phyloP scores from a whole-genome alignment of 73 alveolate species.

The Tetrahymena thermophila region DNA sequence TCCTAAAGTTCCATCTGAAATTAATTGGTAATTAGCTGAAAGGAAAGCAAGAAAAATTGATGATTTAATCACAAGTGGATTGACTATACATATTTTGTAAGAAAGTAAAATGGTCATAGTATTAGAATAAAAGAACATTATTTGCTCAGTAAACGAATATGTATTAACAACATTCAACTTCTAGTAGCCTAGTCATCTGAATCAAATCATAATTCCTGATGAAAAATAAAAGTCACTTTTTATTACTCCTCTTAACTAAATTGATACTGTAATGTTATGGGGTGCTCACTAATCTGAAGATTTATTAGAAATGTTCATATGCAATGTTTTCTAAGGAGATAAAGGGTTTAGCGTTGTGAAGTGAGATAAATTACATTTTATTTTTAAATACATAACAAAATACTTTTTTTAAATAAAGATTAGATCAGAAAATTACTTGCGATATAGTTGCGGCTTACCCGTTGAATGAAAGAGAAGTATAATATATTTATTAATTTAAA shows the following conservation, averaged over 20 bases:
- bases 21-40: not conserved
- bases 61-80: not conserved
- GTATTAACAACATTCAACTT: not conserved
- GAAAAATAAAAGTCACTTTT: not conserved
- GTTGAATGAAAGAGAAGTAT: not conserved
- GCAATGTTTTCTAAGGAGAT: not conserved
- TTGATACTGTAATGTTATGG: not conserved
- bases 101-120: not conserved
- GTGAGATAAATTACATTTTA: not conserved
- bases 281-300: not conserved
- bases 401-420: not conserved
- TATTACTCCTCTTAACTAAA: not conserved
- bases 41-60: not conserved
- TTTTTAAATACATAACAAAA: not conserved
- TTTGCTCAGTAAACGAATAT: not conserved
- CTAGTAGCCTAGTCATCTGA: not conserved
- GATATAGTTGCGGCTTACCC: not conserved
- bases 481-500: not conserved
- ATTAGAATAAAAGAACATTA: not conserved
- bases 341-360: not conserved
- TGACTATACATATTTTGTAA: not conserved
- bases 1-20: not conserved
- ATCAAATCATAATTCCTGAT: not conserved
- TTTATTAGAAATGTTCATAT: not conserved
- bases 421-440: not conserved